phyloP scores from a whole-genome alignment of 768 basidiomycete species.

The Lentinula sp. region DNA sequence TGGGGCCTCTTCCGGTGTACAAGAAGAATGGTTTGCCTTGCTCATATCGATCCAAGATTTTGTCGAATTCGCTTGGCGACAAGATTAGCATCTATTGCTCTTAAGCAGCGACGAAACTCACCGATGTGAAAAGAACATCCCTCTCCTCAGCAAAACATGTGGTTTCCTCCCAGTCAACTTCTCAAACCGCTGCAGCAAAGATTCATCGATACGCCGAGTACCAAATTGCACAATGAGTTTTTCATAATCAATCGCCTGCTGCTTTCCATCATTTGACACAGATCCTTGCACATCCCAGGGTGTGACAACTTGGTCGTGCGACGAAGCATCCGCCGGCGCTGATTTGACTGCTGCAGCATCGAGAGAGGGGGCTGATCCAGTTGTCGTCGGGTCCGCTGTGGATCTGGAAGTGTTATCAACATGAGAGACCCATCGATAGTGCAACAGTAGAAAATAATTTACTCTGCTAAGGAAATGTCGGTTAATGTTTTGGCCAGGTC shows the following conservation, averaged over 20 bases:
- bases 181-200: slow-evolving; percentile 85
- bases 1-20: slow-evolving; percentile 96
- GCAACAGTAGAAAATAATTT: not conserved
- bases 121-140: slow-evolving; percentile 99
- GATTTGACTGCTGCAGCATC: slow-evolving; percentile 6
- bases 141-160: slow-evolving; percentile 82
- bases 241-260: slow-evolving; percentile 94
- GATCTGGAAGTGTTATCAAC: not conserved
- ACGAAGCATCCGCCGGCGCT: slow-evolving; percentile 4
- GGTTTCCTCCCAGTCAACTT: slow-evolving; percentile 82
- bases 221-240: slow-evolving; percentile 94
- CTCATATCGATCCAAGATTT: slow-evolving; percentile 92
- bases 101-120: slow-evolving; percentile 25
- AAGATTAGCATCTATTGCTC: not conserved
- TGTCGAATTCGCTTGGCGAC: slow-evolving; percentile 76
- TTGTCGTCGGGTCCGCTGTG: not conserved
- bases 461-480: slow-evolving; percentile 8
- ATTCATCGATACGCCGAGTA: slow-evolving; percentile 72
- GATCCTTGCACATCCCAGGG: slow-evolving; percentile 98
- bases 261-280: slow-evolving; percentile 81
- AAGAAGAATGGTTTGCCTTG: slow-evolving; percentile 96
- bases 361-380: not conserved
- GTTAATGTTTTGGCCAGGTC: slow-evolving; percentile 4
- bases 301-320: slow-evolving; percentile 74
- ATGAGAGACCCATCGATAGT: not conserved